These are phyloP conservation scores for Penicillium coprophilum DNA, from an alignment of 495 filamentous ascomycete species.

Conservation along the genomic window DNA sequence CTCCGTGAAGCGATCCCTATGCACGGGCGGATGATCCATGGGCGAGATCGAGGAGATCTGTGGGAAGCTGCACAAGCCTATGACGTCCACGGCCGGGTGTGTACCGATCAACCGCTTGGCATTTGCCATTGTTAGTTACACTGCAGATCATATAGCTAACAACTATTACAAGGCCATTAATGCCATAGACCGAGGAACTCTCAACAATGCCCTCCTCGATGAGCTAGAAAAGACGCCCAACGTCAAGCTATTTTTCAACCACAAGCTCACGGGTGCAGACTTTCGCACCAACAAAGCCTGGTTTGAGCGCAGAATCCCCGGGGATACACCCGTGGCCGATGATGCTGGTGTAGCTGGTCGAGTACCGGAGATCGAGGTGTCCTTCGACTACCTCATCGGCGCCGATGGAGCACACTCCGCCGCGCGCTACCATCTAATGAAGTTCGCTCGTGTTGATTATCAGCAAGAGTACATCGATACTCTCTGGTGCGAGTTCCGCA, in stretches of 20 bases:
- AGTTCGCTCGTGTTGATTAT: conserved; percentile 82
- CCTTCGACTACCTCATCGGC: conserved; percentile 93
- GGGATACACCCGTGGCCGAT: conserved; percentile 33
- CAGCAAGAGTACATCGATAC: conserved; percentile 96
- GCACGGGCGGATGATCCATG: conserved; percentile 97
- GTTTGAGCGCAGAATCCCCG: conserved; percentile 64
- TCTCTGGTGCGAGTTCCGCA: conserved; percentile 94
- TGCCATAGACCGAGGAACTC: conserved; percentile 69
- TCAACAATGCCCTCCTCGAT: conserved; percentile 87
- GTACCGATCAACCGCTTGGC: conserved; percentile 18
- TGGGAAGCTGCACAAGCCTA: conserved; percentile 83
- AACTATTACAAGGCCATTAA: conserved; percentile 50
- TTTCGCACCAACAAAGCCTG: conserved; percentile 76
- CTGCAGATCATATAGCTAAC: conserved; percentile 12
- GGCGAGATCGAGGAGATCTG: conserved; percentile 61
- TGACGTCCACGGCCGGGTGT: conserved; percentile 83
- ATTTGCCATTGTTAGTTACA: not conserved
- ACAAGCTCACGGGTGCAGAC: conserved; percentile 86
- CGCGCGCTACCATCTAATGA: conserved; percentile 90
- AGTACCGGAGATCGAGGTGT: conserved; percentile 63
- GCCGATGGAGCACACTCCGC: conserved; percentile 94
- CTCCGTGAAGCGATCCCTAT: conserved; percentile 82
- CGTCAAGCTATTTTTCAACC: conserved; percentile 85
- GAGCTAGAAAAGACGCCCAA: conserved; percentile 79
- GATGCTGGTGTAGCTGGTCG: conserved; percentile 34